These are phyloP conservation scores for Aristolochia contorta DNA, from an alignment of 164 flowering plant species.

Conservation along the genomic window DNA sequence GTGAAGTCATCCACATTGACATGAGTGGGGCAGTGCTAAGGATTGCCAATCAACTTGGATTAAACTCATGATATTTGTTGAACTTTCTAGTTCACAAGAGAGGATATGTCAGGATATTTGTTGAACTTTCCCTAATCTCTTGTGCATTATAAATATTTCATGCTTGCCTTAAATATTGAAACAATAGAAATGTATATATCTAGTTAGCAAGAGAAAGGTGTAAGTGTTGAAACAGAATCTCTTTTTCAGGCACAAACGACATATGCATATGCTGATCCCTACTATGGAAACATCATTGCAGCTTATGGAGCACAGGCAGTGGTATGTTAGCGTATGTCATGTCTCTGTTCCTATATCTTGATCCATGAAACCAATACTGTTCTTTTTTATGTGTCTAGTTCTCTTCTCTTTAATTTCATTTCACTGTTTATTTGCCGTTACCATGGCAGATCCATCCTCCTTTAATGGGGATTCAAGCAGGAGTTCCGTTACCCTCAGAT, in stretches of 20 bases:
- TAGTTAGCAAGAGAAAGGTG: too few species aligned
- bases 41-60: too few species aligned
- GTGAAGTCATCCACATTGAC: too few species aligned
- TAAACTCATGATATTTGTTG: neutral
- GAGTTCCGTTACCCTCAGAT: slow-evolving; percentile 69
- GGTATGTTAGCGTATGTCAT: slow-evolving; percentile 29
- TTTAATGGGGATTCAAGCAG: slow-evolving; percentile 61
- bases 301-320: slow-evolving; percentile 77
- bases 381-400: slow-evolving; percentile 2
- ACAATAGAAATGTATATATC: too few species aligned
- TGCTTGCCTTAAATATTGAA: neutral
- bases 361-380: neutral
- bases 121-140: neutral
- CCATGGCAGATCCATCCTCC: slow-evolving; percentile 53
- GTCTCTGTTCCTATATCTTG: neutral
- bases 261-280: slow-evolving; percentile 88
- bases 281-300: slow-evolving; percentile 79
- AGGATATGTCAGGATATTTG: neutral
- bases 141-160: neutral
- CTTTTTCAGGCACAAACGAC: slow-evolving; percentile 49
- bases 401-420: too few species aligned
- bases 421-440: too few species aligned
- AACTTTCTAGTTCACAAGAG: neutral
- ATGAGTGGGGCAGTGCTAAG: too few species aligned
- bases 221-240: neutral